These are phyloP conservation scores for Wilcoxina mikolae DNA, from an alignment of 495 filamentous ascomycete species.

Conservation along the genomic window DNA sequence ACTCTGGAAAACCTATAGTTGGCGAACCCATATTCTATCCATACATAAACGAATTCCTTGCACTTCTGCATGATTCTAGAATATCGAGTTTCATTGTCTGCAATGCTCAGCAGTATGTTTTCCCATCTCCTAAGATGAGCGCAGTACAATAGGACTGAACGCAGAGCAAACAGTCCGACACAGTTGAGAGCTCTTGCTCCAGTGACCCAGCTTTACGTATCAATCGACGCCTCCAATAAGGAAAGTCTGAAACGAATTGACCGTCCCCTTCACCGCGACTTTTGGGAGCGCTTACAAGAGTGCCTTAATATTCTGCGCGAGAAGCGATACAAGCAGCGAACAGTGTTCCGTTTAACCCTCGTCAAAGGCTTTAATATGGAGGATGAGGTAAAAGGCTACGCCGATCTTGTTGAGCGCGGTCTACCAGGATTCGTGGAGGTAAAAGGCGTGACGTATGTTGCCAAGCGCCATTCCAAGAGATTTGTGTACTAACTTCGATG, in stretches of 20 bases:
- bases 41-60: slow-evolving; percentile 80
- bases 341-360: slow-evolving; percentile 86
- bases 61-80: slow-evolving; percentile 63
- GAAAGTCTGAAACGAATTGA: slow-evolving; percentile 78
- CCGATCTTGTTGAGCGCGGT: slow-evolving; percentile 67
- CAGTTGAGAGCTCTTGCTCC: slow-evolving; percentile 65
- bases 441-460: slow-evolving; percentile 86
- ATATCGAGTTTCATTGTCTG: slow-evolving; percentile 93
- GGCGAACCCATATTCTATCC: slow-evolving; percentile 98
- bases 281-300: slow-evolving; percentile 85
- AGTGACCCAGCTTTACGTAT: slow-evolving; percentile 90
- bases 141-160: too few species aligned
- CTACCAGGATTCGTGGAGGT: slow-evolving; percentile 84
- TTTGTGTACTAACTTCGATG: too few species aligned
- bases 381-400: slow-evolving; percentile 81
- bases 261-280: slow-evolving; percentile 82
- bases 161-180: too few species aligned
- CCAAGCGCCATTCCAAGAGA: too few species aligned
- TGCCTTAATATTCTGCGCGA: slow-evolving; percentile 82
- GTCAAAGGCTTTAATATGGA: slow-evolving; percentile 96
- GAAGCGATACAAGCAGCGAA: slow-evolving; percentile 66
- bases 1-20: too few species aligned
- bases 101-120: slow-evolving; percentile 99
- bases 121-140: too few species aligned
- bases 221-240: slow-evolving; percentile 84